Base-by-base conservation (phyloP, 2,329 filamentous ascomycete genomes). In the Aspergillus carbonarius region DNA sequence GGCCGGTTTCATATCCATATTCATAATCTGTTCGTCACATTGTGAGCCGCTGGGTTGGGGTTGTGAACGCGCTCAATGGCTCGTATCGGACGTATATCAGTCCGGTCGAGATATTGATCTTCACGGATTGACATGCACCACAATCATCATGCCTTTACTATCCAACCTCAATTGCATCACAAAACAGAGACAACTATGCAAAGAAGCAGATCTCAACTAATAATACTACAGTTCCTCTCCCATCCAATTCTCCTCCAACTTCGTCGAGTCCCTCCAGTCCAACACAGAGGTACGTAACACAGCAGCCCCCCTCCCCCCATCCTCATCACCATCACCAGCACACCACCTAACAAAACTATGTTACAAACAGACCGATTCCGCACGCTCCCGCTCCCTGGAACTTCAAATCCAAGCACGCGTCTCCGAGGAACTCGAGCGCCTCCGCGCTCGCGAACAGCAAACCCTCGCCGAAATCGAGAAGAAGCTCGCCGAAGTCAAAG, bases 321-420 rank as follows among this genome's bases (percentile, higher is more conserved):
- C n/a, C 15, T 32, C 23, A 27, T 17, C n/a, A 17, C 9, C 46
- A 48, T 15, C 25, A n/a, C n/a, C 17, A 9, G 9, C 10, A 46
- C 15, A 42, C 44, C 30, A 55, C 15, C 15, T 35, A 23, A 35
- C 15, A 25, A 37, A 7, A 32, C 40, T 23, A 56, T 48, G 59
- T 44, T 15, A n/a, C n/a, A 39, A 60, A 53, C 54, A 98, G 93
- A 93, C 90, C 78, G 93, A 98, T 80, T 87, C 88, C 60, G 93
- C 92, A 65, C 92, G 93, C 73, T 84, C 89, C 70, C 91, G 91
- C 78, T 82, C 88, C 71, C 81, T 92, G 75, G 93, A 98, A 79
- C 86, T 95, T 63, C 89, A 93, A 70, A 88, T 96, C 76, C 93
- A 97, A 81, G 81, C 86, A 73, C 93, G 93, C 76, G 91, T 97